phyloP scores from a whole-genome alignment of 495 filamentous ascomycete genomes.

The Aspergillus baeticus region DNA sequence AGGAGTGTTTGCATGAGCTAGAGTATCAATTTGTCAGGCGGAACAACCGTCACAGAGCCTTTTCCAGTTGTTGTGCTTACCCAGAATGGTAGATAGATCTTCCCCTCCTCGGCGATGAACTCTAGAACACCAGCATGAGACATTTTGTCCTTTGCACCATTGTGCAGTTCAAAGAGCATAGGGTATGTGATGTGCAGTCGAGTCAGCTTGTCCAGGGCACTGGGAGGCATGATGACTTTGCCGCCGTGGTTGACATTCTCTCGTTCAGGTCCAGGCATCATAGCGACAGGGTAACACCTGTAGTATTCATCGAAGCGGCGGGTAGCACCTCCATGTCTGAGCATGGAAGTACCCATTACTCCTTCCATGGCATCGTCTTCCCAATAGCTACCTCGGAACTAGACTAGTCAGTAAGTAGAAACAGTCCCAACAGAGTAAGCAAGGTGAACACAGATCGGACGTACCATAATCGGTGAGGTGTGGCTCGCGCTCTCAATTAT shows the following conservation, averaged over 20 bases:
- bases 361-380: constrained; percentile 59
- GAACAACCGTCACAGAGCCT: not conserved
- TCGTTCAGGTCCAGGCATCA: constrained; percentile 90
- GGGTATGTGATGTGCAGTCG: constrained; percentile 97
- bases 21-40: constrained; percentile 7
- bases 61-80: constrained; percentile 44
- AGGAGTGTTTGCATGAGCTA: constrained; percentile 92
- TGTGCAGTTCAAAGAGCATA: constrained; percentile 92
- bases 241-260: constrained; percentile 92
- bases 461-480: constrained; percentile 25
- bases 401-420: constrained; percentile 20
- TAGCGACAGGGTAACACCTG: constrained; percentile 89
- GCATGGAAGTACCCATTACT: constrained; percentile 39
- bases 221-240: constrained; percentile 95
- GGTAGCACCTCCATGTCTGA: constrained; percentile 37
- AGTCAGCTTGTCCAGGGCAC: constrained; percentile 92
- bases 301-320: constrained; percentile 96
- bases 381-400: constrained; percentile 56
- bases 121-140: constrained; percentile 95
- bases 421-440: not conserved
- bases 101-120: constrained; percentile 95
- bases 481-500: too few species aligned
- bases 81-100: constrained; percentile 95
- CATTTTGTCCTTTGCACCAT: constrained; percentile 72
- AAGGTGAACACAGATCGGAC: not conserved